phyloP scores from a whole-genome alignment of 805 yeast genomes.

The Gaillardinia entomophila region DNA sequence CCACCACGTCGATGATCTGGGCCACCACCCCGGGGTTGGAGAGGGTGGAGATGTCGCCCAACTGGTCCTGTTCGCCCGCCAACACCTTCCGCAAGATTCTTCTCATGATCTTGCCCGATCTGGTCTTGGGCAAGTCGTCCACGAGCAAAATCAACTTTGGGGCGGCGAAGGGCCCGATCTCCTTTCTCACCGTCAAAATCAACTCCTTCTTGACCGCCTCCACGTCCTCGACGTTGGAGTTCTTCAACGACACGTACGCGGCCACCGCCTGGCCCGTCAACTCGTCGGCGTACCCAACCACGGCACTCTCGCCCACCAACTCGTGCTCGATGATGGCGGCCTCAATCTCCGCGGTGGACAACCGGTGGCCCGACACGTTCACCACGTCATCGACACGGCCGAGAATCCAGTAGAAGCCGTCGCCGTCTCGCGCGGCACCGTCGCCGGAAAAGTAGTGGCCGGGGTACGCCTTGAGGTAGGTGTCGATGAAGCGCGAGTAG shows the following conservation, averaged over 20 bases:
- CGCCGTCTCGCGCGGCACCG: slow-evolving; percentile 96
- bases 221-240: slow-evolving; percentile 32
- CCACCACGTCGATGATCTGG: slow-evolving; percentile 66
- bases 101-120: slow-evolving; percentile 98
- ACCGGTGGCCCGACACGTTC: slow-evolving; percentile 94
- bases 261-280: slow-evolving; percentile 96
- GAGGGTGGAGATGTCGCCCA: slow-evolving; percentile 89
- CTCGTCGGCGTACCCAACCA: slow-evolving; percentile 91
- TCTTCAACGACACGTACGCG: slow-evolving; percentile 85
- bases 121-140: slow-evolving; percentile 92
- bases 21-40: slow-evolving; percentile 83
- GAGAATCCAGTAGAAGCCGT: slow-evolving; percentile 95
- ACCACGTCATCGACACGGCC: slow-evolving; percentile 99
- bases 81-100: slow-evolving; percentile 91
- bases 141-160: slow-evolving; percentile 84
- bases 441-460: slow-evolving; percentile 96
- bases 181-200: slow-evolving; percentile 82
- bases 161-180: slow-evolving; percentile 93
- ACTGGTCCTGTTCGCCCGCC: slow-evolving; percentile 84
- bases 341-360: slow-evolving; percentile 98
- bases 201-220: slow-evolving; percentile 67
- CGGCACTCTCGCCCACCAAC: slow-evolving; percentile 91
- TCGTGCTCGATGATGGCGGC: slow-evolving; percentile 78
- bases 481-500: slow-evolving; percentile 80
- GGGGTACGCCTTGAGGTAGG: slow-evolving; percentile 89